These are phyloP conservation scores for Aegilops sharonensis DNA, from an alignment of 176 grass and related monocot species.

Conservation along the genomic window DNA sequence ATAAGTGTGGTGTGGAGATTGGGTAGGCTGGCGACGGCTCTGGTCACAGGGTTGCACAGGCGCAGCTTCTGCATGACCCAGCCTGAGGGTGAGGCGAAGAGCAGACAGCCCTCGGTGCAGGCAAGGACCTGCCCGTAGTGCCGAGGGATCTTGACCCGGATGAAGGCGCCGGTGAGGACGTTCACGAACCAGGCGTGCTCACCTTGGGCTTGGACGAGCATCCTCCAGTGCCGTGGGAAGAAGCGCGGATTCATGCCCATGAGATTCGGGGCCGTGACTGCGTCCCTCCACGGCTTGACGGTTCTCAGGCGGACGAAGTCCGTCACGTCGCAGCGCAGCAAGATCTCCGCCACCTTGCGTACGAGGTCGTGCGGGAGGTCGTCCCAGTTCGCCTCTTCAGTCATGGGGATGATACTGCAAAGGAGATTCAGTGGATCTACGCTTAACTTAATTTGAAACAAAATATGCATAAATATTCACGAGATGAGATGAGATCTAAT, in stretches of 20 bases:
- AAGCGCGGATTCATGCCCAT: background rate
- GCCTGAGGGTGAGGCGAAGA: too few species aligned
- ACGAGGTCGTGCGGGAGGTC: background rate
- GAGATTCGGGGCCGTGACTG: background rate
- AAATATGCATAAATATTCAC: background rate
- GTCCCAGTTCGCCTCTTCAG: background rate
- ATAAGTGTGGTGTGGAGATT: background rate
- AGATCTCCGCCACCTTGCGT: background rate
- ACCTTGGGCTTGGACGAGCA: background rate
- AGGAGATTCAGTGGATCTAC: too few species aligned
- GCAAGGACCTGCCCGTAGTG: background rate
- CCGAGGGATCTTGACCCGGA: background rate
- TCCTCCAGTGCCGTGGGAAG: background rate
- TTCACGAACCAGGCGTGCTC: background rate
- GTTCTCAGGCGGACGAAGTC: background rate
- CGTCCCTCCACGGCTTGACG: background rate
- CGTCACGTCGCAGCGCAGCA: background rate
- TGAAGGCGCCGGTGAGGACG: background rate
- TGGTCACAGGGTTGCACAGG: too few species aligned
- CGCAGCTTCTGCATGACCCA: too few species aligned
- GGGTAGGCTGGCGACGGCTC: background rate
- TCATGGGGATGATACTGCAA: too few species aligned
- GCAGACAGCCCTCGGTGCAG: too few species aligned
- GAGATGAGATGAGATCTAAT: too few species aligned
- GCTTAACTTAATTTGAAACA: too few species aligned